Evolutionary conservation across 176 grass and related monocot species (phyloP).

Genomic region (Chloris gayana): DNA sequence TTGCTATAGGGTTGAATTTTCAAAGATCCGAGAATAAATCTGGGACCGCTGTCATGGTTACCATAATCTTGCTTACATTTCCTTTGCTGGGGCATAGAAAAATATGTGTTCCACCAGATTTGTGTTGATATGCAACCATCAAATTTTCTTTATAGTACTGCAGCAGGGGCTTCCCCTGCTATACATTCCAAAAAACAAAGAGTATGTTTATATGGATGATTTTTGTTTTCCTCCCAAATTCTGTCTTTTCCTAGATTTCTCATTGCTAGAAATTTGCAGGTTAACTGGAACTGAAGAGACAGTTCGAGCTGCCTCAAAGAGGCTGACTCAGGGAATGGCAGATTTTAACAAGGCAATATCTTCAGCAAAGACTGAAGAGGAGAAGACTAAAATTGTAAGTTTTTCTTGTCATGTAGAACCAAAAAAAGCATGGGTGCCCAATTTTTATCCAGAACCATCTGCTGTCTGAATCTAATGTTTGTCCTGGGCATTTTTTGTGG

Average conservation of each 20-base stretch:
- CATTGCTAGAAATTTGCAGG: constrained; percentile 53
- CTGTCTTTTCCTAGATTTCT: constrained; percentile 26
- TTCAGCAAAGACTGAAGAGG: constrained; percentile 86
- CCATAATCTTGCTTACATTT: constrained; percentile 9
- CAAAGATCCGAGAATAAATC: neutral
- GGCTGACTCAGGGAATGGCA: constrained; percentile 82
- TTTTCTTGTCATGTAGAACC: constrained; percentile 28
- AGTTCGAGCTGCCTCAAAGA: constrained; percentile 73
- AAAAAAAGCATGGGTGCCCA: constrained; percentile 4
- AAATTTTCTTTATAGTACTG: neutral
- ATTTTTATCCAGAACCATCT: constrained; percentile 11
- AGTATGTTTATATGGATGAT: neutral
- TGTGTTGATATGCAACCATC: neutral
- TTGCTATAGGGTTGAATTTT: neutral
- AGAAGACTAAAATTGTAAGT: constrained; percentile 84
- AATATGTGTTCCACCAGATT: neutral
- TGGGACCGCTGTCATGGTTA: constrained; percentile 9
- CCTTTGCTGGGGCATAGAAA: neutral
- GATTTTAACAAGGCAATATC: constrained; percentile 84
- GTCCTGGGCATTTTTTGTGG: neutral
- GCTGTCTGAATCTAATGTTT: constrained; percentile 29
- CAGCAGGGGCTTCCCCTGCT: no score
- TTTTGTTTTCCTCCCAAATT: neutral
- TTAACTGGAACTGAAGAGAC: constrained; percentile 84
- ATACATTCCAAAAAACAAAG: neutral